These are phyloP conservation scores for Phymatotrichopsis omnivora DNA, from an alignment of 2,329 filamentous ascomycete genomes.

Conservation along the genomic window DNA sequence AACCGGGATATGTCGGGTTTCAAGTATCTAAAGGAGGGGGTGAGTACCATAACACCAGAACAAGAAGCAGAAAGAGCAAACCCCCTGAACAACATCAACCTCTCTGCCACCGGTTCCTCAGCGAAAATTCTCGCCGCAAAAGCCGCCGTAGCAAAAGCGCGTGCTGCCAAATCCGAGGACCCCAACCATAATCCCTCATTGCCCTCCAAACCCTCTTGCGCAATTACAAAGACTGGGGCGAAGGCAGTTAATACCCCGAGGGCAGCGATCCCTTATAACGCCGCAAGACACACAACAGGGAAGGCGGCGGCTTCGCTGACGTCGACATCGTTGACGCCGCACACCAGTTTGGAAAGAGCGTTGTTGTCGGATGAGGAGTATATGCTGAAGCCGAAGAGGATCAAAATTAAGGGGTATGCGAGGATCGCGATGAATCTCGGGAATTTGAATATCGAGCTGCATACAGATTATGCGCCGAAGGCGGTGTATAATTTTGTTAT, in stretches of 20 bases:
- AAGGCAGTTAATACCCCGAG: slow-evolving; percentile 31
- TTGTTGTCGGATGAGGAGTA: slow-evolving; percentile 89
- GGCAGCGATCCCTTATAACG: slow-evolving; percentile 56
- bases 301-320: slow-evolving; percentile 89
- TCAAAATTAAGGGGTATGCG: slow-evolving; percentile 85
- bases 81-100: slow-evolving; percentile 58
- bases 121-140: slow-evolving; percentile 83
- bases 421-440: slow-evolving; percentile 80
- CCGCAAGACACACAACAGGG: slow-evolving; percentile 82
- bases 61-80: slow-evolving; percentile 57
- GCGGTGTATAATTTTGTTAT: slow-evolving; percentile 96
- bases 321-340: slow-evolving; percentile 82
- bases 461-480: slow-evolving; percentile 80
- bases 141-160: slow-evolving; percentile 83
- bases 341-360: slow-evolving; percentile 78
- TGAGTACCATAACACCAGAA: slow-evolving; percentile 37
- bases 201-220: slow-evolving; percentile 25
- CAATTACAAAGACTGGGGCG: slow-evolving; percentile 32
- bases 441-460: slow-evolving; percentile 76
- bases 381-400: slow-evolving; percentile 80
- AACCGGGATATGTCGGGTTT: slow-evolving; percentile 76
- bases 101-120: slow-evolving; percentile 64
- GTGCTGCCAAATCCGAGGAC: slow-evolving; percentile 37
- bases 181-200: slow-evolving; percentile 26
- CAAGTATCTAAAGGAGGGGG: slow-evolving; percentile 76